Percentiles rank a stretch among this genome's conserved stretches.
phyloP scores from a whole-genome alignment of 2,329 filamentous ascomycete species.

The Venturia pyrina region DNA sequence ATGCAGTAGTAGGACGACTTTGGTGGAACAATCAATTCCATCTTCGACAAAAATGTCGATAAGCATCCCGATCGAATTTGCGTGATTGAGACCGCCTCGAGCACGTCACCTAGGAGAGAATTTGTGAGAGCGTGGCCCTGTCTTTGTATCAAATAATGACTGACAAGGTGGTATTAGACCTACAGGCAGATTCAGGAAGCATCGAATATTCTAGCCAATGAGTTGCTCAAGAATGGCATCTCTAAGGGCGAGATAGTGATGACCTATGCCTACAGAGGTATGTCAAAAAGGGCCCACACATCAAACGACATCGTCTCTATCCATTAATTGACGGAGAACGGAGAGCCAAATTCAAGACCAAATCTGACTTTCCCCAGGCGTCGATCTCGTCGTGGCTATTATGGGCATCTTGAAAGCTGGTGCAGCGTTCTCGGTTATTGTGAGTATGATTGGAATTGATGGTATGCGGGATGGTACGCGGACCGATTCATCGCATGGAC shows the following conservation, averaged over 20 bases:
- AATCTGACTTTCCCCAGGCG: background rate
- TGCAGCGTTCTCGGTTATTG: constrained; percentile 51
- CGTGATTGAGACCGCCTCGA: constrained; percentile 35
- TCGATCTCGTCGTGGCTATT: constrained; percentile 60
- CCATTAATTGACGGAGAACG: background rate
- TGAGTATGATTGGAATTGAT: background rate
- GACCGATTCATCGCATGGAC: background rate
- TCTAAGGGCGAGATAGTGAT: constrained; percentile 81
- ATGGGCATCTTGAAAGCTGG: constrained; percentile 62
- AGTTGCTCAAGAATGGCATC: constrained; percentile 64
- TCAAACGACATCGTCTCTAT: background rate
- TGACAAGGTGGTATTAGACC: constrained; percentile 53
- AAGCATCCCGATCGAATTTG: constrained; percentile 59
- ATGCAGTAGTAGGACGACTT: constrained; percentile 37
- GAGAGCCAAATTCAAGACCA: background rate
- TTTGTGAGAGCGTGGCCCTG: background rate
- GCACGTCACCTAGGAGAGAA: constrained; percentile 25
- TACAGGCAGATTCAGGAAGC: constrained; percentile 82
- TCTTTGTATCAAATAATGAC: constrained; percentile 30
- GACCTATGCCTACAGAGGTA: constrained; percentile 67
- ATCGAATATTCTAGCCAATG: constrained; percentile 69
- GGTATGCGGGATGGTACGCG: background rate
- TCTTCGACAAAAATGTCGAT: constrained; percentile 57
- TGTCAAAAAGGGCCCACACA: background rate
- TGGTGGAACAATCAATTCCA: constrained; percentile 58